Percentiles rank a stretch among this genome's conserved stretches.
Evolutionary conservation across 2,329 filamentous ascomycete genomes (phyloP).

Genomic region (Colletotrichum sojae): DNA sequence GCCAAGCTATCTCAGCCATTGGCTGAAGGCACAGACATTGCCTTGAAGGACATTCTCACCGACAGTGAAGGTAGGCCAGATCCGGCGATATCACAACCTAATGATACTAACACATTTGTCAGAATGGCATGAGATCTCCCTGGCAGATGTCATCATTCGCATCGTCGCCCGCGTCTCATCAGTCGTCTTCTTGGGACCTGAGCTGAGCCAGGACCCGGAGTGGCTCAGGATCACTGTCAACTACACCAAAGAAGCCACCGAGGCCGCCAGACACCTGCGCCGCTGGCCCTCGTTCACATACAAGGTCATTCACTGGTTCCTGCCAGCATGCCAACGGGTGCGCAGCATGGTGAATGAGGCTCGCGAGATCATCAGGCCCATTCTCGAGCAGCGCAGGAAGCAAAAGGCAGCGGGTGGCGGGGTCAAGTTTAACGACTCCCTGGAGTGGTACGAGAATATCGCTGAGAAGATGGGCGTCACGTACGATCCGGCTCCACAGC

Average conservation of each 20-base stretch:
- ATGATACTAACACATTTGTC: neutral
- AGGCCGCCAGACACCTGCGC: slow-evolving; percentile 31
- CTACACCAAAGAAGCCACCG: slow-evolving; percentile 28
- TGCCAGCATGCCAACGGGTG: slow-evolving; percentile 37
- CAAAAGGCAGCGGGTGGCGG: slow-evolving; percentile 14
- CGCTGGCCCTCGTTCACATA: slow-evolving; percentile 40
- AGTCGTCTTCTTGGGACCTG: slow-evolving; percentile 42
- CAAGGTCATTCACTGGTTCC: slow-evolving; percentile 41
- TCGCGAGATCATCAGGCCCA: slow-evolving; percentile 35
- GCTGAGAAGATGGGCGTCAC: slow-evolving; percentile 18
- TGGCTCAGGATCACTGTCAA: slow-evolving; percentile 41
- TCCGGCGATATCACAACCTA: rapidly evolving
- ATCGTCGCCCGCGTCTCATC: slow-evolving; percentile 44
- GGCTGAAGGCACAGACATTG: slow-evolving; percentile 19
- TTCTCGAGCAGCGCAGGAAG: slow-evolving; percentile 40
- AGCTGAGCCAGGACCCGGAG: slow-evolving; percentile 42
- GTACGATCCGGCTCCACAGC: slow-evolving; percentile 27
- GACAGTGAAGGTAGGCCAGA: slow-evolving; percentile 10
- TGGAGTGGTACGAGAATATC: slow-evolving; percentile 42
- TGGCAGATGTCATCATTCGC: slow-evolving; percentile 22
- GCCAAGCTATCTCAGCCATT: slow-evolving; percentile 21
- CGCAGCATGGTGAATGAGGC: slow-evolving; percentile 31
- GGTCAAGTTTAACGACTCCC: slow-evolving; percentile 39
- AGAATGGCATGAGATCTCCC: slow-evolving; percentile 41
- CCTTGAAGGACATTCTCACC: slow-evolving; percentile 19